Evolutionary conservation across 2,329 filamentous ascomycete species (phyloP), one percentile per base, ranked within the genome.

Genomic region (Meredithiella fracta): DNA sequence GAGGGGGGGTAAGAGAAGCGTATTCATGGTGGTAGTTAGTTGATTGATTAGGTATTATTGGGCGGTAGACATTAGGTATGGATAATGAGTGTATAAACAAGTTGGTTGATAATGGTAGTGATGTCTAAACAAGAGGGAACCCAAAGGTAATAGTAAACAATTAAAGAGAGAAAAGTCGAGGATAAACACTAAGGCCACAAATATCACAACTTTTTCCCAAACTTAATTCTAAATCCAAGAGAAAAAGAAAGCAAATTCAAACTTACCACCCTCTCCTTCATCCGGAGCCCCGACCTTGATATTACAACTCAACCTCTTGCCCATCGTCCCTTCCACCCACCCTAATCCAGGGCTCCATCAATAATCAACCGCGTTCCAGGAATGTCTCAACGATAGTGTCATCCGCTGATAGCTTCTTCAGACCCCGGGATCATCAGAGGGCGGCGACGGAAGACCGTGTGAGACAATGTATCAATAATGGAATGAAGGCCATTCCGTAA

Each of bases 1-100:
- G 34, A 63, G 58, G 50, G 69, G 59, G 59, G 62, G 54, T 59
- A 61, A 58, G 62, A 64, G 53, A 59, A 60, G 17, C 9, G 23
- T 44, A n/a, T 47, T 34, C 54, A 58, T 56, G 25, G 23, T 53
- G 17, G 9, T 7, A 7, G 14, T 17, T n/a, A 50, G 17, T 11
- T 2, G 15, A 7, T n/a, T 40, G 20, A 52, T 34, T 34, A 23
- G n/a, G 22, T 29, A 26, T 49, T 23, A 4, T 20, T 4, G 34
- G 29, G n/a, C 31, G 5, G n/a, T 37, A 26, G 26, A 14, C 17
- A 20, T 34, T 31, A 50, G 29, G 20, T 6, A 44, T 44, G 20
- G 4, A 44, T 4, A n/a, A 20, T 44, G 40, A 44, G 40, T n/a
- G 40, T 44, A 34, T 44, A 5, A 44, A 22, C 40, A 17, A 22